Percentiles rank a stretch among this genome's conserved stretches.
Evolutionary conservation across 1,139 yeast genomes (phyloP).

Genomic region (Kodamaea suecica): DNA sequence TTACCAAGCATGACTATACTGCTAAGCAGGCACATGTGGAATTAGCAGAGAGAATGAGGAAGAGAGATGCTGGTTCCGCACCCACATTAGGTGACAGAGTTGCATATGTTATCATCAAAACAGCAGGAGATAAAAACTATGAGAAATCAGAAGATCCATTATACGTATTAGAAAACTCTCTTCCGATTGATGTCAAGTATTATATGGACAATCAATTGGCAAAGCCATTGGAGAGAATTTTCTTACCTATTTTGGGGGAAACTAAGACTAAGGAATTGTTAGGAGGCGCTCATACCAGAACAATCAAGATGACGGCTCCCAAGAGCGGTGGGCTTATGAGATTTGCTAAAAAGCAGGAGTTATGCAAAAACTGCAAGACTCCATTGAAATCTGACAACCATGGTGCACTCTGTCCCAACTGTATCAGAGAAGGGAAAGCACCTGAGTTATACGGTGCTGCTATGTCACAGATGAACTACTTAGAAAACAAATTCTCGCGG

Average conservation of each 20-base stretch:
- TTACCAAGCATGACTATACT: conserved; percentile 86
- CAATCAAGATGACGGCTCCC: conserved; percentile 64
- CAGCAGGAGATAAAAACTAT: conserved; percentile 80
- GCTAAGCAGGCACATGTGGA: conserved; percentile 98
- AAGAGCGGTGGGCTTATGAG: conserved; percentile 82
- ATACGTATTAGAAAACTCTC: conserved; percentile 83
- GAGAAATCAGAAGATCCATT: conserved; percentile 97
- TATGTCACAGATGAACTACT: conserved; percentile 70
- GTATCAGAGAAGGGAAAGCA: conserved; percentile 56
- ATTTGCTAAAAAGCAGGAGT: conserved; percentile 85
- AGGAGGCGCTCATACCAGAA: conserved; percentile 79
- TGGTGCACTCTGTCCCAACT: conserved; percentile 81
- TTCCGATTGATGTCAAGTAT: conserved; percentile 93
- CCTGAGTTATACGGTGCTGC: conserved; percentile 79
- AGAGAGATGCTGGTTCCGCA: conserved; percentile 96
- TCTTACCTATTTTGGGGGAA: conserved; percentile 93
- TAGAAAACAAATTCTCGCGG: conserved; percentile 81
- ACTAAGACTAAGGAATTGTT: conserved; percentile 73
- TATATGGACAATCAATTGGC: conserved; percentile 90
- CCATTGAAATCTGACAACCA: conserved; percentile 66
- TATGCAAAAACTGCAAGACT: conserved; percentile 84
- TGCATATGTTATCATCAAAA: conserved; percentile 88
- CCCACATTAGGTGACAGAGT: conserved; percentile 98
- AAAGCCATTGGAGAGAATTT: conserved; percentile 89
- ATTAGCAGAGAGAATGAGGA: conserved; percentile 91